Conservation (phyloP, 2,329 filamentous ascomycete species). For the Immersiporthe knoxdaviesiana region DNA sequence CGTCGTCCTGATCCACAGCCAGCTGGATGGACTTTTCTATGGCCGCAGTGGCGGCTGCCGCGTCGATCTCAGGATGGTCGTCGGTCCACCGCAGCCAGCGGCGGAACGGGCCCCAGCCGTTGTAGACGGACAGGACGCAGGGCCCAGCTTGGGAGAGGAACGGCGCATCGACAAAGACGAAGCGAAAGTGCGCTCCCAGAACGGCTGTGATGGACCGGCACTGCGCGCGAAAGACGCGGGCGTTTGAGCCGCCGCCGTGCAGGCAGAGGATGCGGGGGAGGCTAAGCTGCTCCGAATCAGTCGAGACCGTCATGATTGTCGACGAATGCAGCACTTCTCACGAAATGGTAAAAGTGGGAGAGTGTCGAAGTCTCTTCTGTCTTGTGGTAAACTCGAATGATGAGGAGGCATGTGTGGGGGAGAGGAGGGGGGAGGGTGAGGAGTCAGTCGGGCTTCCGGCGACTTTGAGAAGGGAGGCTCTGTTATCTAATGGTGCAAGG, state of each 20-base stretch:
- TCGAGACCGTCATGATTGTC: background rate
- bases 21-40: background rate
- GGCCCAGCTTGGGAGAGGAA: background rate
- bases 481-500: background rate
- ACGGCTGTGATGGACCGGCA: background rate
- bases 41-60: background rate
- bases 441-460: background rate
- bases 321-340: background rate
- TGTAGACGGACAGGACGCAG: background rate
- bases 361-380: background rate
- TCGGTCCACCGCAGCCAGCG: constrained; percentile 1
- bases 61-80: background rate
- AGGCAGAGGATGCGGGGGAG: constrained; percentile 3
- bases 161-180: background rate
- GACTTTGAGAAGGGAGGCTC: background rate
- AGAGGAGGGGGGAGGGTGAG: too few species aligned
- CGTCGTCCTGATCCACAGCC: constrained; percentile 43
- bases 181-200: background rate
- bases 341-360: background rate
- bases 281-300: background rate
- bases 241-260: background rate
- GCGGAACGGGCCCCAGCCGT: background rate
- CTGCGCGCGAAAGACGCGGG: background rate
- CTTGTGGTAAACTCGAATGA: too few species aligned
- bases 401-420: background rate